Base-by-base conservation (phyloP, 768 basidiomycete genomes). In the Lactarius quietus region DNA sequence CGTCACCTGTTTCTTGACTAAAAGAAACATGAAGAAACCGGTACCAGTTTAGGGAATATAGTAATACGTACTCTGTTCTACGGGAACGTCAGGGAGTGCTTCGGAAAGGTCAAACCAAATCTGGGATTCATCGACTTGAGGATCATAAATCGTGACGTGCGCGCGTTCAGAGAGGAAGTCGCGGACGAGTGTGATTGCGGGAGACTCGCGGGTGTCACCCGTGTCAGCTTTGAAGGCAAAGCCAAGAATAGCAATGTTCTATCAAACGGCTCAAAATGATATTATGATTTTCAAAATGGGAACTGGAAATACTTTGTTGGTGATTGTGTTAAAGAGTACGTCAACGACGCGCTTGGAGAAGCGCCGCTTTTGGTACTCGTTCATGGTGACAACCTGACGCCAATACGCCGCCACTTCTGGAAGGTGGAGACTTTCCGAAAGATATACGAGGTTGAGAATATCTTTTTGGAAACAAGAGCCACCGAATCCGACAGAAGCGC, bases 401-500 rank as follows among this genome's bases (percentile, higher is more conserved):
- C 97, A 99, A 82, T 99, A 99, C 20, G 88, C 90, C 35, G 96
- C 97, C 31, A 99, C 95, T 76, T 98, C 94, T 43, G 95, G 95
- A 61, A 99, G 83, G 78, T 98, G 94, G 62, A 93, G 79, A 68
- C 90, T 93, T 79, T 98, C 95, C 74, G 87, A 90, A 52, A 99
- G 86, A 80, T 99, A 99, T 53, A 98, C 97, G 67, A 99, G 83
- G 81, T 99, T 99, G 73, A 99, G 87, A 77, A 98, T 98, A 74
- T 99, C 96, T 78, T 99, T 98, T 80, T 98, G 96, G 92, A 99
- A 99, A 81, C 96, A 99, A 15, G 90, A 93, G 41, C 97, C 97
- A 67, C 97, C 96, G 72, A 99, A 99, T 26, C 97, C 96, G 72
- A 97, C 95, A 57, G 89, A 91, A 48, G 93, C 92, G 75, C 92